phyloP scores from a whole-genome alignment of 768 basidiomycete species.

The Cyathus striatus region DNA sequence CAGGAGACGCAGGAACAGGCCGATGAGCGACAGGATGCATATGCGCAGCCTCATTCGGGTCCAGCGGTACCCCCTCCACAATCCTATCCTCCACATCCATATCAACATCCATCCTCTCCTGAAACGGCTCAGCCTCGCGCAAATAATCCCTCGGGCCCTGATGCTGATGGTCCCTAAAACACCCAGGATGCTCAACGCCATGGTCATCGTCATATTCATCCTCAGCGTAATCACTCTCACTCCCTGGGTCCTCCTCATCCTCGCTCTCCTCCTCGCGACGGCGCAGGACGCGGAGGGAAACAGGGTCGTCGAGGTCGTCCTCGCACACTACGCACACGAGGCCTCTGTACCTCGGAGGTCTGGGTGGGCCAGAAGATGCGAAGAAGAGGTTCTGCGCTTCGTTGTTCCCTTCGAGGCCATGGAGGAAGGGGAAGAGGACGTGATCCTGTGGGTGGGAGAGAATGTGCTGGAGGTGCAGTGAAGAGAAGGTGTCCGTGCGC shows the following conservation, averaged over 20 bases:
- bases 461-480: conserved; percentile 58
- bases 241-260: conserved; percentile 26
- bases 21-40: too few species aligned
- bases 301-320: conserved; percentile 62
- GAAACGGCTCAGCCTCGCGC: conserved; percentile 3
- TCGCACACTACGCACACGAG: conserved; percentile 81
- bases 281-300: too few species aligned
- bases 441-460: conserved; percentile 73
- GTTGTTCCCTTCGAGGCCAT: conserved; percentile 81
- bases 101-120: conserved; percentile 12
- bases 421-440: conserved; percentile 84
- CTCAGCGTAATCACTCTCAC: conserved; percentile 22
- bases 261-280: too few species aligned
- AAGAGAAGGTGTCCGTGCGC: conserved; percentile 44
- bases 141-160: conserved; percentile 8
- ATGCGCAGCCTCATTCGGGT: conserved; percentile 19
- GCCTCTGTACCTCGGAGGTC: conserved; percentile 55
- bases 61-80: not conserved
- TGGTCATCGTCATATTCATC: conserved; percentile 16
- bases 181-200: not conserved
- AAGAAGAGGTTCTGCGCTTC: conserved; percentile 81
- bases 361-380: conserved; percentile 23
- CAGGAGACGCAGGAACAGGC: conserved; percentile 7
- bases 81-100: conserved; percentile 9
- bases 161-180: not conserved